Base-by-base conservation (phyloP, 192 early-diverging fungal genomes). In the Linnemannia elongata region DNA sequence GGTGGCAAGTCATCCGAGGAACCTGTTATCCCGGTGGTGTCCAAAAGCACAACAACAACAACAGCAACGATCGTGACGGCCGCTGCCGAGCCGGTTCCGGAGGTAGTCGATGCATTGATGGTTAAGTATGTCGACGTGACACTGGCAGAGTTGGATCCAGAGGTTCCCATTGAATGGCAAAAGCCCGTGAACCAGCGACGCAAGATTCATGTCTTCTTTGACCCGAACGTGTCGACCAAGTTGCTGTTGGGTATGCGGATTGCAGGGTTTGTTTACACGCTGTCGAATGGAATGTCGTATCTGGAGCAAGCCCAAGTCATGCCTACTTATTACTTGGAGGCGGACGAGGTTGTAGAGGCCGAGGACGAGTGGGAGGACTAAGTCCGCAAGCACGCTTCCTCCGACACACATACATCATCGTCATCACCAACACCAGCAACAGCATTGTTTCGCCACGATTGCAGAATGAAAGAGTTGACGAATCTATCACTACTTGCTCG, bases 201-300 rank as follows among this genome's bases (percentile, higher is more conserved):
- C 17, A 79, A 80, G 63, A 20, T 87, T 22, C 75, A 81, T 18
- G 55, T 74, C 1, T 87, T 78, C 73, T 87, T 87, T 75, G 72
- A 81, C 24, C 54, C 44, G 12, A 17, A 69, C 6, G 66, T 72
- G 10, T 76, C 85, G 0, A 73, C 41, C 17, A 79, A 55, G 39
- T 38, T 87, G 57, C 20, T 87, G 60, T 49, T 36, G 33, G 76
- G 79, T 0, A 87, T 87, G 85, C 66, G 79, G 30, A 72, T 81
- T 1, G n/a, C 12, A 7, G 80, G 30, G 5, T 73, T 66, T 27
- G 85, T 87, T 0, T 75, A 74, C 38, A 81, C 85, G n/a, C 44
- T 87, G 30, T 81, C 85, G n/a, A 87, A 87, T 36, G 85, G 80
- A 1, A 69, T 87, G 79, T 81, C 85, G 7, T 87, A 87, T 52